phyloP scores from a whole-genome alignment of 257 asterid species.

The Dorcoceras hygrometricum region DNA sequence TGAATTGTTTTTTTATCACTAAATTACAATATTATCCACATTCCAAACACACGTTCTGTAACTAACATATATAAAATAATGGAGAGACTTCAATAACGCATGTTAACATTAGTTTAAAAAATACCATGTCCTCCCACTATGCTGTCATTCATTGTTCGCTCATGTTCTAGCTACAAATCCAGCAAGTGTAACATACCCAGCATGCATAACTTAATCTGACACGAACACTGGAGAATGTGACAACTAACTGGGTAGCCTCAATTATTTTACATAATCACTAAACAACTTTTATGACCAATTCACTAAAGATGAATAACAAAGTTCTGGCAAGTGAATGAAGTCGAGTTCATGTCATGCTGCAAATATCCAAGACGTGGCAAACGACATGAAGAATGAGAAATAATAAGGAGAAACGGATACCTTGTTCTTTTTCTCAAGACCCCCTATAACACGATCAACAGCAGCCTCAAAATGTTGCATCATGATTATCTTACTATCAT shows the following conservation, averaged over 20 bases:
- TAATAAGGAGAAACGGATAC: slow-evolving; percentile 30
- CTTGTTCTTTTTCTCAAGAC: slow-evolving; percentile 88
- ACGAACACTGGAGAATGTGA: neutral
- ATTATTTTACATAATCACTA: neutral
- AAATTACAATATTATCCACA: neutral
- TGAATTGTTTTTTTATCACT: neutral
- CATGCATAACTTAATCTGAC: neutral
- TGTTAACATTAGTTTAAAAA: neutral
- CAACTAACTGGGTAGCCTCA: neutral
- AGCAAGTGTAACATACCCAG: neutral
- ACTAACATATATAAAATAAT: too few relatives aligned
- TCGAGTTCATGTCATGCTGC: neutral
- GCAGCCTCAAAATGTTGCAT: slow-evolving; percentile 90
- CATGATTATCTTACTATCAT: slow-evolving; percentile 45
- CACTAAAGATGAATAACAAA: neutral
- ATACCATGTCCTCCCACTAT: neutral
- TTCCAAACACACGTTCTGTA: neutral
- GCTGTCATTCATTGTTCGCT: neutral
- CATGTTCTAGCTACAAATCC: neutral
- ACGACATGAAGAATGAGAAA: slow-evolving; percentile 5
- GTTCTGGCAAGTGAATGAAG: neutral
- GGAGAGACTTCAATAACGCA: neutral
- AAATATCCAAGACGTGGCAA: slow-evolving; percentile 8
- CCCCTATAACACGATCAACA: slow-evolving; percentile 85
- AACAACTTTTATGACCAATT: neutral